A percentile compares a stretch with the other conserved stretches of the same genome.
phyloP scores from a whole-genome alignment of 768 basidiomycete genomes.

The Mycena polygramma region DNA sequence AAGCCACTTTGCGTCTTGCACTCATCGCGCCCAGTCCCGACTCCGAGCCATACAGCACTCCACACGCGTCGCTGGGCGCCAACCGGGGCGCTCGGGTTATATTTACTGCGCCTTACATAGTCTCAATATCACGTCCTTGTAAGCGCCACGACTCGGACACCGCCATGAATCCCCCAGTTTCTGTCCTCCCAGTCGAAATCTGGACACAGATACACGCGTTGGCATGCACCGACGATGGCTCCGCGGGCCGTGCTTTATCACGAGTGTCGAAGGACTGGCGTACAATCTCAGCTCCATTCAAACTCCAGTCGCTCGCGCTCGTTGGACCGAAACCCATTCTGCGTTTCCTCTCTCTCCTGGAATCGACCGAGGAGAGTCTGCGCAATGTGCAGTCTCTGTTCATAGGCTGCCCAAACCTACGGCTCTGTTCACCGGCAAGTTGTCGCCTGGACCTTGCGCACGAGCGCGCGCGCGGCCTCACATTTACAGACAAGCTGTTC shows the following conservation, averaged over 20 bases:
- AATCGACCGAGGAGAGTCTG: slow-evolving; percentile 22
- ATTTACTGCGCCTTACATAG: no score
- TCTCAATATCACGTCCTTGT: no score
- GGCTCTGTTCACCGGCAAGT: neutral
- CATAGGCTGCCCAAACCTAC: slow-evolving; percentile 30
- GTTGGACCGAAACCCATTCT: slow-evolving; percentile 41
- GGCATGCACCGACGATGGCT: slow-evolving; percentile 48
- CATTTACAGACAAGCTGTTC: slow-evolving; percentile 30
- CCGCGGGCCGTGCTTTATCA: slow-evolving; percentile 44
- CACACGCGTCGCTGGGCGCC: no score
- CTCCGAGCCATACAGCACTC: no score
- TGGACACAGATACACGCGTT: slow-evolving; percentile 45
- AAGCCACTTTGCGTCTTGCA: no score
- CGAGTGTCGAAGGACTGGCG: slow-evolving; percentile 47
- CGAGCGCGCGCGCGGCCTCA: slow-evolving; percentile 28
- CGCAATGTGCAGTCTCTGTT: slow-evolving; percentile 34
- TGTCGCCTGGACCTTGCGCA: slow-evolving; percentile 23
- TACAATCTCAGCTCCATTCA: slow-evolving; percentile 42
- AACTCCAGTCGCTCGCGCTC: slow-evolving; percentile 44
- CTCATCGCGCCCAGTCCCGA: no score
- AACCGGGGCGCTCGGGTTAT: no score
- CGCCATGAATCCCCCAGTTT: neutral
- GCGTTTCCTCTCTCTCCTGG: slow-evolving; percentile 37
- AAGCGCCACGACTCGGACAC: no score
- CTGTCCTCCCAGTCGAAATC: slow-evolving; percentile 42